Conservation (phyloP, 345 rosid species). For the Lepidium sativum region DNA sequence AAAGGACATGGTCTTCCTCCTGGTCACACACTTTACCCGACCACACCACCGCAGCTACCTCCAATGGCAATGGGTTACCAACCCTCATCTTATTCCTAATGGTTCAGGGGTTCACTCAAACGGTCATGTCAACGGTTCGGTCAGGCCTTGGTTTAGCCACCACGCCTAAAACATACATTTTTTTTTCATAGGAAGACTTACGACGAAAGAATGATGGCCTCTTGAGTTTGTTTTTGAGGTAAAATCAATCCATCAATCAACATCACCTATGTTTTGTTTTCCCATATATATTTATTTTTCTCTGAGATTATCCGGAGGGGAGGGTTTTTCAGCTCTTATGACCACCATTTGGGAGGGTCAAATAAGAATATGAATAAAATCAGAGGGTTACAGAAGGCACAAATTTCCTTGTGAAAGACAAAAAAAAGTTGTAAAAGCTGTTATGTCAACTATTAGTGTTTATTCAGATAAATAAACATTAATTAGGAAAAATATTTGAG, state of each 20-base stretch:
- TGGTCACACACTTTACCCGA: conserved; percentile 59
- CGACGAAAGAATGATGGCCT: conserved; percentile 24
- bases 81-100: conserved; percentile 56
- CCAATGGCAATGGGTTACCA: conserved; percentile 68
- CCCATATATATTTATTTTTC: conserved; percentile 16
- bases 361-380: conserved; percentile 21
- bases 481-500: not conserved
- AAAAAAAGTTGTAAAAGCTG: conserved; percentile 4
- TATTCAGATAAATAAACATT: too few species aligned
- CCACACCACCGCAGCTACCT: conserved; percentile 44
- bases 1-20: conserved; percentile 77
- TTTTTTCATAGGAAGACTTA: conserved; percentile 21
- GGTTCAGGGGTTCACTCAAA: conserved; percentile 73
- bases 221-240: conserved; percentile 26
- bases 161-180: conserved; percentile 21
- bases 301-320: not conserved
- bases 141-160: conserved; percentile 88
- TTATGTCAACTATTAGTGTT: too few species aligned
- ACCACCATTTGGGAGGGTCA: conserved; percentile 6
- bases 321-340: conserved; percentile 8
- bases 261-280: conserved; percentile 18
- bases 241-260: conserved; percentile 12
- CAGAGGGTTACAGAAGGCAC: conserved; percentile 8
- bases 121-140: conserved; percentile 67
- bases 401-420: conserved; percentile 4